Evolutionary conservation across 139 green algal genomes (phyloP).

Genomic region (Microglena sp.): DNA sequence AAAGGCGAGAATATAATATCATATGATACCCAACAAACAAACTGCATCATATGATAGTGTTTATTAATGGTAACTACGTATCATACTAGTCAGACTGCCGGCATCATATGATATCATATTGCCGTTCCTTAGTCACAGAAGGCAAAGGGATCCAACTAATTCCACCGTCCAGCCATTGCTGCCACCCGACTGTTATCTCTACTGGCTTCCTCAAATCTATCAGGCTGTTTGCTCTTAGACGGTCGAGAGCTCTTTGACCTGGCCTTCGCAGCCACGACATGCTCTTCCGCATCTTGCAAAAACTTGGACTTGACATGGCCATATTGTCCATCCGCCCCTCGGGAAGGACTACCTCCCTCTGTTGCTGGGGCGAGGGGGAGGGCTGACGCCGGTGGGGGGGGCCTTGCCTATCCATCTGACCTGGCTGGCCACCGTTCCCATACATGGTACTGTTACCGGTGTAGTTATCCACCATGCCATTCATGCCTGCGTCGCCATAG

Average conservation of each 20-base stretch:
- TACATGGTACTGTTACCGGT: constrained; percentile 3
- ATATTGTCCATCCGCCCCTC: background rate
- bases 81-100: too few relatives aligned
- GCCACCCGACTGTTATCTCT: constrained; percentile 20
- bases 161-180: constrained; percentile 17
- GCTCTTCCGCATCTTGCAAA: constrained; percentile 10
- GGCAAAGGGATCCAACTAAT: background rate
- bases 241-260: constrained; percentile 9
- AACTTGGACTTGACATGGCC: constrained; percentile 16
- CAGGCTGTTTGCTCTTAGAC: constrained; percentile 16
- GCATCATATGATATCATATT: too few relatives aligned
- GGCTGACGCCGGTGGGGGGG: background rate
- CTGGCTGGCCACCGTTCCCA: background rate
- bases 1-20: too few relatives aligned
- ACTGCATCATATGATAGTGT: too few relatives aligned
- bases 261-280: background rate
- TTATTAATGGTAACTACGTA: too few relatives aligned
- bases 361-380: background rate
- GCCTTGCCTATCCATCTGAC: background rate
- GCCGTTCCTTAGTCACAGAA: too few relatives aligned
- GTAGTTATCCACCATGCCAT: too few relatives aligned
- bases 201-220: constrained; percentile 29
- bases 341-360: background rate
- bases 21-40: too few relatives aligned
- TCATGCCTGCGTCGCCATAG: too few relatives aligned